phyloP scores from a whole-genome alignment of 1,284 basidiomycete species.

The Ustilago trichophora region DNA sequence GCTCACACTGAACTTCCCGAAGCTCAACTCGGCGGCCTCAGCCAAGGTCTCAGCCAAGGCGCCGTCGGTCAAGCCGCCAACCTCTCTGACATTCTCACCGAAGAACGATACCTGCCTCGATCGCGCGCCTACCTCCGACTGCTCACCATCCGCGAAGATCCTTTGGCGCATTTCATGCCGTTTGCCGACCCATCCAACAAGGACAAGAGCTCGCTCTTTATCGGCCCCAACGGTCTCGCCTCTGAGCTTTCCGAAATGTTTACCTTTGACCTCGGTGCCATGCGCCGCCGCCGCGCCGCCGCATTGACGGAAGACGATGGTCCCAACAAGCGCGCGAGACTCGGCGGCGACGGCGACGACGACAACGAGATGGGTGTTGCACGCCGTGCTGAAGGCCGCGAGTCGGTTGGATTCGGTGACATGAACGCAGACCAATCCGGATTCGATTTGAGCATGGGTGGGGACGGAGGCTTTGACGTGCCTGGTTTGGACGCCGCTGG shows the following conservation, averaged over 20 bases:
- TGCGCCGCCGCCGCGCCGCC: conserved; percentile 54
- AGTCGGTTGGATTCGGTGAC: conserved; percentile 43
- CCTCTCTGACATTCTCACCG: conserved; percentile 76
- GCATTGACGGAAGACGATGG: conserved; percentile 66
- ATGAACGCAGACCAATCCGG: conserved; percentile 28
- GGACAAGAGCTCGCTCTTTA: conserved; percentile 72
- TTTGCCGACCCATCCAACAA: conserved; percentile 70
- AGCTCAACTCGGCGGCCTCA: conserved; percentile 38
- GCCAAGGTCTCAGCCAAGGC: conserved; percentile 68
- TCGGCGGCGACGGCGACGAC: conserved; percentile 27
- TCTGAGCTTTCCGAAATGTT: conserved; percentile 84
- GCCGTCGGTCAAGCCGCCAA: conserved; percentile 73
- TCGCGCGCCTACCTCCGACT: conserved; percentile 82
- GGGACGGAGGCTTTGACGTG: conserved; percentile 25
- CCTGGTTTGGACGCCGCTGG: conserved; percentile 22
- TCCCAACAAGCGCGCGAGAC: conserved; percentile 59
- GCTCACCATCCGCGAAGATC: conserved; percentile 83
- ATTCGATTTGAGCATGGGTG: conserved; percentile 33
- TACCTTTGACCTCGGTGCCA: conserved; percentile 75
- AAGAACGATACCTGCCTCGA: conserved; percentile 81
- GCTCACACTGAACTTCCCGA: conserved; percentile 71
- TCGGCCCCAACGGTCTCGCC: conserved; percentile 80
- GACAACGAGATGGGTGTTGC: conserved; percentile 65
- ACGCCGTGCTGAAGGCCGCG: conserved; percentile 31
- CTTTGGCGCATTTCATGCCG: conserved; percentile 83